Percentiles rank a stretch among this genome's conserved stretches.
These are phyloP conservation scores for Ascochyta rabiei DNA, from an alignment of 2,329 filamentous ascomycete genomes.

Conservation along the genomic window DNA sequence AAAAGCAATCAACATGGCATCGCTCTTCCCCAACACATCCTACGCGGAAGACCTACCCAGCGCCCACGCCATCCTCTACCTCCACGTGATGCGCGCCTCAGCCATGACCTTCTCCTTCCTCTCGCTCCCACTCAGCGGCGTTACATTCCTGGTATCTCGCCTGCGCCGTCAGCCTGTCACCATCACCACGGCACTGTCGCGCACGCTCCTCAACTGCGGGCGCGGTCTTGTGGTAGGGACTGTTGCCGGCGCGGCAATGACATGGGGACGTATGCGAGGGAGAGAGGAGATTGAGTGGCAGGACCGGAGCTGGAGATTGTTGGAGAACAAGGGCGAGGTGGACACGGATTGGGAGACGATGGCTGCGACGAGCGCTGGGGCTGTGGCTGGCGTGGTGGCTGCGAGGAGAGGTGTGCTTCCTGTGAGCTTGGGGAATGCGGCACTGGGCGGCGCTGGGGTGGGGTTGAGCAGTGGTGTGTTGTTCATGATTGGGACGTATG, in stretches of 20 bases:
- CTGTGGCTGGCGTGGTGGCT: constrained; percentile 40
- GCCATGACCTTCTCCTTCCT: constrained; percentile 61
- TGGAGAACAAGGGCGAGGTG: constrained; percentile 62
- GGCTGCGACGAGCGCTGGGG: constrained; percentile 50
- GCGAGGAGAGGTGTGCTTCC: constrained; percentile 36
- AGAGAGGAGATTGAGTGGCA: constrained; percentile 67
- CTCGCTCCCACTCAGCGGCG: constrained; percentile 40
- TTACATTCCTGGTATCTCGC: constrained; percentile 34
- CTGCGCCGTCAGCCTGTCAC: constrained; percentile 34
- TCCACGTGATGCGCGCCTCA: constrained; percentile 64
- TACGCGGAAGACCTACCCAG: constrained; percentile 69
- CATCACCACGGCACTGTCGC: constrained; percentile 22
- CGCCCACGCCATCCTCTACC: constrained; percentile 60
- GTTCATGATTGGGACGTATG: constrained; percentile 39
- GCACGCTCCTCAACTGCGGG: constrained; percentile 56
- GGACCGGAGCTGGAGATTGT: constrained; percentile 66
- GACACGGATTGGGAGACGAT: constrained; percentile 63
- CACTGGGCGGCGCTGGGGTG: constrained; percentile 54
- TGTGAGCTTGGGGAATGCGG: constrained; percentile 45
- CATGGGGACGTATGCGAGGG: constrained; percentile 60
- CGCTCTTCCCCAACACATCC: constrained; percentile 59
- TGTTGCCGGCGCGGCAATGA: constrained; percentile 52
- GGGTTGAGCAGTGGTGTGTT: constrained; percentile 60
- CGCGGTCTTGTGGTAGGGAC: constrained; percentile 55
- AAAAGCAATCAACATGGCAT: constrained; percentile 54